Evolutionary conservation across 768 basidiomycete species (phyloP), one percentile per base, ranked within the genome.

Genomic region (Rhodotorula graminis): DNA sequence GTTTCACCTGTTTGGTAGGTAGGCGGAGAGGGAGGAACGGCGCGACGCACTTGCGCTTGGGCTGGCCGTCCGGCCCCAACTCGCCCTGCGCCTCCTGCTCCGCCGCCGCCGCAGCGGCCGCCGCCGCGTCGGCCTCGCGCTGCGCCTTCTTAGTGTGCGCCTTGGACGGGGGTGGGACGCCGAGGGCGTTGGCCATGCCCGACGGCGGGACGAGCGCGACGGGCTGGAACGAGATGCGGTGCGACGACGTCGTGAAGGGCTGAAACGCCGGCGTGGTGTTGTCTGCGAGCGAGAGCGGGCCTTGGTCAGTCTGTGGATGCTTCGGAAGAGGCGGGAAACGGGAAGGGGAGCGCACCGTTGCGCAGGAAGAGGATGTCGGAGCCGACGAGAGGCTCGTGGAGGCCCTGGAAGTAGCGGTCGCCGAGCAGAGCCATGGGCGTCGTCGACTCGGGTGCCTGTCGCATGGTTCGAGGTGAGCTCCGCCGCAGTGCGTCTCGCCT

Each of bases 161-260:
- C 37, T 9, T 6, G 19, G 25, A 8, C 7, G 10, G 25, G 5
- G 27, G 25, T 4, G 50, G 50, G 25, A 52, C 50, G 50, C 50
- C 50, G 50, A 27, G 11, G 11, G 50, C 50, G 50, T 52, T 6
- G 6, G 23, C 10, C 25, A 14, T 3, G 25, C 50, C 50, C 2
- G 50, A 27, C 15, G 59, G 47, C 29, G 47, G 44, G 42, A 65
- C 53, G 63, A 72, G 37, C 46, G 16, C 5, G 58, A 72, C 59
- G 49, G 71, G 71, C 53, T 65, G 47, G 47, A 72, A 61, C 14
- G 47, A 49, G 62, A 72, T 69, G 49, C 71, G 62, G 64, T 69
- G 50, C 4, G 66, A 63, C 18, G 71, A 55, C 27, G 66, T 72
- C 4, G 67, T 50, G 44, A 61, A 55, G 31, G 62, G 61, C 16